phyloP scores from a whole-genome alignment of 371 early-diverging fungal species.

The Rhizopus sp. region DNA sequence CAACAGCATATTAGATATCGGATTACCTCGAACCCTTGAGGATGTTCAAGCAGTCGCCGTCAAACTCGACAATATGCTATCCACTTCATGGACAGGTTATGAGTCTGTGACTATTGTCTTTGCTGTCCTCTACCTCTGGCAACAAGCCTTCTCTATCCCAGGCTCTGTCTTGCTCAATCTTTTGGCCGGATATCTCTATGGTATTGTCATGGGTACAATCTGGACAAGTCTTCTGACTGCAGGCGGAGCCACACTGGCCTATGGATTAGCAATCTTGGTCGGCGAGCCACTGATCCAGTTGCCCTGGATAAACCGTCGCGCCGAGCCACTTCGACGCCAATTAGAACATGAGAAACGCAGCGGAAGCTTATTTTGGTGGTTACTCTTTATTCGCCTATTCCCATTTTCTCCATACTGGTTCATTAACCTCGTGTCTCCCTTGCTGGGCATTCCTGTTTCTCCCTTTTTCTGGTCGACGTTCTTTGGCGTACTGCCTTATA shows the following conservation, averaged over 20 bases:
- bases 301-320: slow-evolving; percentile 40
- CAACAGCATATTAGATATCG: slow-evolving; percentile 36
- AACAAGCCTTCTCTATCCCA: slow-evolving; percentile 53
- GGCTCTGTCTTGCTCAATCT: slow-evolving; percentile 51
- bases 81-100: slow-evolving; percentile 36
- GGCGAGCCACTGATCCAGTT: slow-evolving; percentile 51
- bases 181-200: slow-evolving; percentile 47
- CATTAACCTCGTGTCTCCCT: slow-evolving; percentile 51
- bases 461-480: slow-evolving; percentile 55
- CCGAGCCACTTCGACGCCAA: slow-evolving; percentile 33
- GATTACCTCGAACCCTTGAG: slow-evolving; percentile 41
- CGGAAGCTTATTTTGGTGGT: slow-evolving; percentile 52
- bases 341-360: slow-evolving; percentile 28
- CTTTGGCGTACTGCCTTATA: slow-evolving; percentile 51
- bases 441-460: slow-evolving; percentile 41
- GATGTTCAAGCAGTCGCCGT: slow-evolving; percentile 40
- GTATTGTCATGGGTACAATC: slow-evolving; percentile 35
- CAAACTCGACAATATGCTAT: slow-evolving; percentile 36
- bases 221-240: slow-evolving; percentile 49
- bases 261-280: slow-evolving; percentile 39
- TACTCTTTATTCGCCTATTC: slow-evolving; percentile 46
- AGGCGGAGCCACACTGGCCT: slow-evolving; percentile 47
- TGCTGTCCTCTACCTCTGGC: slow-evolving; percentile 52
- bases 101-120: slow-evolving; percentile 40
- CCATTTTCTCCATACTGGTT: slow-evolving; percentile 58